Percentiles rank a stretch among this genome's conserved stretches.
phyloP scores from a whole-genome alignment of 768 basidiomycete genomes.

The Podaxis sp. region DNA sequence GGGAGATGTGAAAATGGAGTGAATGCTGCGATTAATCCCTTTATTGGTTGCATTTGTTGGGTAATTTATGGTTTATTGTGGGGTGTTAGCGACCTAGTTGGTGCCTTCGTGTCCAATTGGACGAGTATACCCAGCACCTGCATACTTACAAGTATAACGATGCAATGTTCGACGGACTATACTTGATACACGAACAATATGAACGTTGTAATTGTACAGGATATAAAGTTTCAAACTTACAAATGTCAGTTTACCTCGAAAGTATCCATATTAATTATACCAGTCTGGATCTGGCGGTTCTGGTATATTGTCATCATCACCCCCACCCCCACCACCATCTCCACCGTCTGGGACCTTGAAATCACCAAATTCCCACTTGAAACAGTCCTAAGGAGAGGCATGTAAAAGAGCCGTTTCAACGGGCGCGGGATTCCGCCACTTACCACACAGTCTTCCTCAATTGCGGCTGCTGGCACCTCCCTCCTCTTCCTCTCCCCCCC shows the following conservation, averaged over 20 bases:
- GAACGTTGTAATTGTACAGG: neutral
- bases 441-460: slow-evolving; percentile 62
- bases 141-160: neutral
- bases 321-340: neutral
- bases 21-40: neutral
- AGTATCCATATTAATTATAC: neutral
- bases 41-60: neutral
- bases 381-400: slow-evolving; percentile 56
- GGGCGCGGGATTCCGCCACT: slow-evolving; percentile 14
- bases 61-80: neutral
- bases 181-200: neutral
- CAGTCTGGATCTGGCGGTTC: slow-evolving; percentile 2
- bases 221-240: neutral
- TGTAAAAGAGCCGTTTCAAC: neutral
- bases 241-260: neutral
- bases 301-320: slow-evolving; percentile 1
- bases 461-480: slow-evolving; percentile 53
- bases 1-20: neutral
- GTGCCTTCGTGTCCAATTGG: neutral
- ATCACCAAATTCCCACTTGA: slow-evolving; percentile 68
- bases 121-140: neutral
- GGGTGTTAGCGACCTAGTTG: neutral
- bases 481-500: slow-evolving; percentile 21
- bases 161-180: neutral
- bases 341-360: slow-evolving; percentile 23